Evolutionary conservation across 495 filamentous ascomycete genomes (phyloP).

Genomic region (Hapsidospora chrysogenum): DNA sequence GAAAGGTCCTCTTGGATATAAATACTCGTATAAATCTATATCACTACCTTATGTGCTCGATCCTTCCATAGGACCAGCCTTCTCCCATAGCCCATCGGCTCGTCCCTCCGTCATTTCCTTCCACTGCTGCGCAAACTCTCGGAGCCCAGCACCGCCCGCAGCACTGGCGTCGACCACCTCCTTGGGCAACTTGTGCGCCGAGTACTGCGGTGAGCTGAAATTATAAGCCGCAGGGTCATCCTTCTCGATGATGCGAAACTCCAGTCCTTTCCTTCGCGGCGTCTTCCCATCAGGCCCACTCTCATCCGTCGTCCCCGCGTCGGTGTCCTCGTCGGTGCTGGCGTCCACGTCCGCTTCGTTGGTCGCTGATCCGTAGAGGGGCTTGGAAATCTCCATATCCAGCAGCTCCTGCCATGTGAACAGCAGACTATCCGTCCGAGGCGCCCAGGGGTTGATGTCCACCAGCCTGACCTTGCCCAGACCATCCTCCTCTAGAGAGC

Average conservation of each 20-base stretch:
- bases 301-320: slow-evolving; percentile 21
- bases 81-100: slow-evolving; percentile 1
- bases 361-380: slow-evolving; percentile 10
- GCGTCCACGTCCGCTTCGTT: slow-evolving; percentile 15
- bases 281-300: slow-evolving; percentile 45
- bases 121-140: slow-evolving; percentile 81
- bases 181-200: slow-evolving; percentile 84
- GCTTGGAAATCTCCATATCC: slow-evolving; percentile 37
- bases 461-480: slow-evolving; percentile 58
- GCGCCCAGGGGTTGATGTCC: slow-evolving; percentile 93
- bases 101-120: slow-evolving; percentile 38
- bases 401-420: slow-evolving; percentile 88
- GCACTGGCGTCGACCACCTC: slow-evolving; percentile 86
- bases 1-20: too few species aligned
- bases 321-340: slow-evolving; percentile 13
- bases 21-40: too few species aligned
- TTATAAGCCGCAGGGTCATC: slow-evolving; percentile 77
- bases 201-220: slow-evolving; percentile 75
- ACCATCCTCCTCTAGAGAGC: slow-evolving; percentile 30
- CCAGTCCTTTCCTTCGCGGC: slow-evolving; percentile 9
- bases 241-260: slow-evolving; percentile 64
- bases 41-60: background rate
- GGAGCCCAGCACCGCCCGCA: slow-evolving; percentile 54
- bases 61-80: background rate
- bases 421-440: slow-evolving; percentile 69